A percentile compares a stretch with the other conserved stretches of the same genome.
phyloP scores from a whole-genome alignment of 2,329 filamentous ascomycete species.

The Ophiocordyceps camponoti-floridani region DNA sequence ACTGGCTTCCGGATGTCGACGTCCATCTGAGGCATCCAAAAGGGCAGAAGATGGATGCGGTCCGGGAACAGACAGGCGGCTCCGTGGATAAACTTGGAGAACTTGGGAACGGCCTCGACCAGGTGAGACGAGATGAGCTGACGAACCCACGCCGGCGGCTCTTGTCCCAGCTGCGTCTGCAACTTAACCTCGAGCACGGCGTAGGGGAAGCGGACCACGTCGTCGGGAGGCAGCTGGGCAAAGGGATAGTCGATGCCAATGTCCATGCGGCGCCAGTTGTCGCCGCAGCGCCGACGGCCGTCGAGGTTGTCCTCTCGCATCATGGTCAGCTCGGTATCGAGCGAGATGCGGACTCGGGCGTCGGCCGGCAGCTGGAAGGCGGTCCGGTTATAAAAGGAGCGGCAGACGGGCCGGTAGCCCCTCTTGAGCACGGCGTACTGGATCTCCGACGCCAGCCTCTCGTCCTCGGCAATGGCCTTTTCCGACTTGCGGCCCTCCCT shows the following conservation, averaged over 20 bases:
- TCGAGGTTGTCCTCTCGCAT: slow-evolving; percentile 88
- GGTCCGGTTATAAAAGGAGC: slow-evolving; percentile 95
- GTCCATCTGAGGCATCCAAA: slow-evolving; percentile 98
- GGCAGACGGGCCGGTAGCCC: slow-evolving; percentile 72
- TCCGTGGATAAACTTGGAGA: slow-evolving; percentile 97
- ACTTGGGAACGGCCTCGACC: slow-evolving; percentile 97
- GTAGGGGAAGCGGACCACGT: slow-evolving; percentile 86
- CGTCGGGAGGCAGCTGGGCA: slow-evolving; percentile 65
- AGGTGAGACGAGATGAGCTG: slow-evolving; percentile 86
- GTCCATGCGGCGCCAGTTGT: slow-evolving; percentile 94
- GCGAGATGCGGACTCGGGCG: slow-evolving; percentile 85
- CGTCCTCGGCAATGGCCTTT: slow-evolving; percentile 79
- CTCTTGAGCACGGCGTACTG: slow-evolving; percentile 86
- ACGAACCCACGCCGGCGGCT: slow-evolving; percentile 90
- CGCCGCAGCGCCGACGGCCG: slow-evolving; percentile 53
- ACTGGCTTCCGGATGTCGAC: slow-evolving; percentile 90
- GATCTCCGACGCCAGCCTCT: slow-evolving; percentile 76
- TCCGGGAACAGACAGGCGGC: slow-evolving; percentile 73
- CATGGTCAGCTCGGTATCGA: slow-evolving; percentile 94
- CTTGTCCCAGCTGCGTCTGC: slow-evolving; percentile 87
- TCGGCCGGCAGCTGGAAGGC: slow-evolving; percentile 96
- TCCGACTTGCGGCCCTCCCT: slow-evolving; percentile 89
- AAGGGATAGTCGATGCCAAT: slow-evolving; percentile 96
- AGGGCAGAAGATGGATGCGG: slow-evolving; percentile 78
- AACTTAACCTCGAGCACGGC: slow-evolving; percentile 94